These are phyloP conservation scores for Pestalotiopsis sp. DNA, from an alignment of 2,329 filamentous ascomycete genomes.

Conservation along the genomic window DNA sequence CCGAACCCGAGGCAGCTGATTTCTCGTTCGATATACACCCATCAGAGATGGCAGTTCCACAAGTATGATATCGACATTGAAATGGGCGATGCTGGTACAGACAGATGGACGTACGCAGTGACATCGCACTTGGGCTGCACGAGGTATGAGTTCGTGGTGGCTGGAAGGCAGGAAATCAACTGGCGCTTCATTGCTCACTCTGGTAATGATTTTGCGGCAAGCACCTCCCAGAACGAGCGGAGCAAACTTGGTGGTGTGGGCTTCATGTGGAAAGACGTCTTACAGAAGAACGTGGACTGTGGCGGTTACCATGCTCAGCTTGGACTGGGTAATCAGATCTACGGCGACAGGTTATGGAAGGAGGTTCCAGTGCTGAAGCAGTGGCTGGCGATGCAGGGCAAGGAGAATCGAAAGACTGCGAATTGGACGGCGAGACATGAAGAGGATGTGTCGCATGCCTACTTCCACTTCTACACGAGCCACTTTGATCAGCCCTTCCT, in stretches of 20 bases:
- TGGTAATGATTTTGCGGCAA: constrained; percentile 91
- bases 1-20: constrained; percentile 89
- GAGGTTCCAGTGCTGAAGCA: constrained; percentile 92
- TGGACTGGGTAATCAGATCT: constrained; percentile 91
- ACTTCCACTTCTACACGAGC: constrained; percentile 98
- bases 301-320: constrained; percentile 95
- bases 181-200: constrained; percentile 98
- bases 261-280: constrained; percentile 98
- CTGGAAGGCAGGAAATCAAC: constrained; percentile 83
- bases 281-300: constrained; percentile 96
- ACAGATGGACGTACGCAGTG: constrained; percentile 96
- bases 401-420: constrained; percentile 88
- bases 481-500: constrained; percentile 97
- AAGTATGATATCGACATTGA: constrained; percentile 88
- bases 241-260: constrained; percentile 84
- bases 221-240: constrained; percentile 84
- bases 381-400: constrained; percentile 90
- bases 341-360: constrained; percentile 93
- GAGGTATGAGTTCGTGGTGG: constrained; percentile 96
- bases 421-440: constrained; percentile 94
- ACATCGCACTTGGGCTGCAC: constrained; percentile 97
- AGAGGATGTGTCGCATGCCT: constrained; percentile 92
- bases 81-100: constrained; percentile 81
- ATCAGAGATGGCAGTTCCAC: constrained; percentile 95
- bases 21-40: constrained; percentile 79